Conservation (phyloP, 768 basidiomycete genomes). For the Russula ochroleuca region DNA sequence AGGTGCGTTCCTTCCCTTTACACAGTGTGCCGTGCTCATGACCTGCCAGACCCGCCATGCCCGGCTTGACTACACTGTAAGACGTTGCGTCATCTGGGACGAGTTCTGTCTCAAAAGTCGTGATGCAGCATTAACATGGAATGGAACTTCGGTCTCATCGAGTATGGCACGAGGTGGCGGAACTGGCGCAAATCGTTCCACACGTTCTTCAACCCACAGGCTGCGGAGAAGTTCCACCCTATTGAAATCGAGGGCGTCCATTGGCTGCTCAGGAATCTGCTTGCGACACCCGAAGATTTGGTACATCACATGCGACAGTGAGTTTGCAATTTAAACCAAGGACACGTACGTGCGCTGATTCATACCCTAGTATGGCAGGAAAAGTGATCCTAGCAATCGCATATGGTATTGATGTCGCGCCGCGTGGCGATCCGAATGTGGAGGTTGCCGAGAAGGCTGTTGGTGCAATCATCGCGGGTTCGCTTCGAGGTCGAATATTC, state of each 20-base stretch:
- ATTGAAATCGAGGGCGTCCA: constrained; percentile 25
- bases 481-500: constrained; percentile 9
- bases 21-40: not conserved
- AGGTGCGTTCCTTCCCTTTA: not conserved
- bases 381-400: constrained; percentile 21
- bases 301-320: constrained; percentile 38
- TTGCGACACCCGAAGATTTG: constrained; percentile 39
- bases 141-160: constrained; percentile 41
- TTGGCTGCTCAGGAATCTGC: constrained; percentile 33
- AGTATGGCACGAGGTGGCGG: constrained; percentile 41
- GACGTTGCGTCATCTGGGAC: not conserved
- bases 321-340: constrained; percentile 5
- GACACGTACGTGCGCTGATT: not conserved
- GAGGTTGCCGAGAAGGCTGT: constrained; percentile 20
- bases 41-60: constrained; percentile 5
- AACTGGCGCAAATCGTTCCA: constrained; percentile 41
- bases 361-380: constrained; percentile 12
- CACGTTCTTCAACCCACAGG: constrained; percentile 39
- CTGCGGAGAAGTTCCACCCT: constrained; percentile 26
- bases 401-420: constrained; percentile 22
- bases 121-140: constrained; percentile 39
- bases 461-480: constrained; percentile 6
- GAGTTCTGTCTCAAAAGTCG: not conserved
- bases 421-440: constrained; percentile 19
- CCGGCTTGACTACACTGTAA: constrained; percentile 13